These are phyloP conservation scores for Rhizoclosmatium globosum DNA, from an alignment of 192 early-diverging fungal genomes.

Conservation along the genomic window DNA sequence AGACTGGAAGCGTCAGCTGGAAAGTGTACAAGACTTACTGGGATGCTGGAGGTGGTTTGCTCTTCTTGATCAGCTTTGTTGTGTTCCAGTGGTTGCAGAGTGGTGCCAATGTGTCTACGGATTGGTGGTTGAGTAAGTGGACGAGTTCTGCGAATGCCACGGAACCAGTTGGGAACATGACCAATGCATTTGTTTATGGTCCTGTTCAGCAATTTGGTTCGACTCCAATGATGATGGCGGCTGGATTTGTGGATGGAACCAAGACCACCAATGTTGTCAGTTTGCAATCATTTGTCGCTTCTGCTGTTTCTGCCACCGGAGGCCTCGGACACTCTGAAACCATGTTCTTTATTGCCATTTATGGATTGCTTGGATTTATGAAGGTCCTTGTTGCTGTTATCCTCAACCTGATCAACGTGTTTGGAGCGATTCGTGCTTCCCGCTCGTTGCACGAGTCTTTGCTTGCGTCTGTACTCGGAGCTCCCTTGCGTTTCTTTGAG, in stretches of 20 bases:
- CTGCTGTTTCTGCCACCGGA: conserved; percentile 1
- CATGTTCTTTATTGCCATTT: conserved; percentile 22
- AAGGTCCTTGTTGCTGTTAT: conserved; percentile 32
- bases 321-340: conserved; percentile 23
- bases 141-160: conserved; percentile 25
- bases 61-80: conserved; percentile 35
- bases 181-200: not conserved
- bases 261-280: not conserved
- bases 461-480: conserved; percentile 44
- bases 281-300: not conserved
- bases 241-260: not conserved
- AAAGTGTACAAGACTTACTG: conserved; percentile 54
- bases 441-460: conserved; percentile 39
- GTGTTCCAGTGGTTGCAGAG: conserved; percentile 18
- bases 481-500: conserved; percentile 59
- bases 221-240: not conserved
- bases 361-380: conserved; percentile 16
- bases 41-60: conserved; percentile 47
- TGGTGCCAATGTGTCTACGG: conserved; percentile 24
- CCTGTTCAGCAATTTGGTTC: not conserved
- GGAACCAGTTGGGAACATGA: not conserved
- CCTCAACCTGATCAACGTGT: conserved; percentile 36
- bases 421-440: conserved; percentile 42
- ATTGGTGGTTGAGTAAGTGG: conserved; percentile 58
- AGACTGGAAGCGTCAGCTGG: conserved; percentile 46